Evolutionary conservation across 169 alveolate species (phyloP).

Genomic region (Cryptosporidium sp.): DNA sequence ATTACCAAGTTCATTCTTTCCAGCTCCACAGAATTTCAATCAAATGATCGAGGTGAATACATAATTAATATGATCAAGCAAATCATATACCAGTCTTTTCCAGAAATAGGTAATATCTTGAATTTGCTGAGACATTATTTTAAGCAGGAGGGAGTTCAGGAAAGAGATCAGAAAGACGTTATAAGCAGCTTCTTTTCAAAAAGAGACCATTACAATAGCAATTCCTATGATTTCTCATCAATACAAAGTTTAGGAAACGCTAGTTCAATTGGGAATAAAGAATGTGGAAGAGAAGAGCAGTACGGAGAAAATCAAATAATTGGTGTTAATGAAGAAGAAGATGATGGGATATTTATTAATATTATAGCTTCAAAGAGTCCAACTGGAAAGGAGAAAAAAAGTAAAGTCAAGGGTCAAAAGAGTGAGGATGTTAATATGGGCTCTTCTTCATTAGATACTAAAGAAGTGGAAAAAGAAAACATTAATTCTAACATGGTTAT

Average conservation of each 20-base stretch:
- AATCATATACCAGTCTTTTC: conserved; percentile 14
- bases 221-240: not conserved
- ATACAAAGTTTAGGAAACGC: not conserved
- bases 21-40: not conserved
- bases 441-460: not conserved
- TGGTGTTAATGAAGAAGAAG: conserved; percentile 36
- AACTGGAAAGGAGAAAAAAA: not conserved
- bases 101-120: conserved; percentile 28
- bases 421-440: not conserved
- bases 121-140: conserved; percentile 15
- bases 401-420: not conserved
- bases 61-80: conserved; percentile 10
- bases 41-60: not conserved
- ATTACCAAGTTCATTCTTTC: not conserved
- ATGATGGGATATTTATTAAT: conserved; percentile 15
- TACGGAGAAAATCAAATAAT: too few relatives aligned
- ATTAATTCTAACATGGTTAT: not conserved
- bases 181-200: not conserved
- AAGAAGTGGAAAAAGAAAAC: not conserved
- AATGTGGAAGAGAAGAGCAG: not conserved
- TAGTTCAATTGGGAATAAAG: not conserved
- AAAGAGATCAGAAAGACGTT: not conserved
- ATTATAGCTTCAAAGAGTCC: not conserved
- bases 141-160: not conserved
- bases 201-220: not conserved